Evolutionary conservation across 108 stramenopile species (phyloP).

Genomic region (Epipyxis sp.): DNA sequence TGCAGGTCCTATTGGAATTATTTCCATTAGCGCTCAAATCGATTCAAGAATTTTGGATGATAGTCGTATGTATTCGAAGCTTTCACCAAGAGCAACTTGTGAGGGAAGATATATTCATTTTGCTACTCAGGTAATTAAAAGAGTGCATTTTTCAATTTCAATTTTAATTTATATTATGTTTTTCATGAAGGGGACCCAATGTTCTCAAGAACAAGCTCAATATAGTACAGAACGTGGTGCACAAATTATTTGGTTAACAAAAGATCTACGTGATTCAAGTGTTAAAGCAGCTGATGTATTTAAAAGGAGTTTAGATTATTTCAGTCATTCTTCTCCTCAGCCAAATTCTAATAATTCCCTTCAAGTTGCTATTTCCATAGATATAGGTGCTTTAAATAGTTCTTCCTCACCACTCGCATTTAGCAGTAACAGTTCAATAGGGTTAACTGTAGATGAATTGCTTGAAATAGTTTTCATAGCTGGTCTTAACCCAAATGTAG

Average conservation of each 20-base stretch:
- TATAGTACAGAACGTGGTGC: not conserved
- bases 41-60: not conserved
- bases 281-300: not conserved
- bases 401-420: not conserved
- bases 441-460: not conserved
- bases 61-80: not conserved
- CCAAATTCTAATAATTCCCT: not conserved
- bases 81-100: not conserved
- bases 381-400: not conserved
- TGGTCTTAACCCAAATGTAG: not conserved
- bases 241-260: not conserved
- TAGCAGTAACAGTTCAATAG: not conserved
- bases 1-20: not conserved
- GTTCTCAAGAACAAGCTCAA: not conserved
- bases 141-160: not conserved
- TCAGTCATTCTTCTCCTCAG: no score
- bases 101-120: not conserved
- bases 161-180: not conserved
- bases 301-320: not conserved
- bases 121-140: not conserved
- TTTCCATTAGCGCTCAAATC: not conserved
- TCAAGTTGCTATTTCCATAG: not conserved
- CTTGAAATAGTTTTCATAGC: not conserved
- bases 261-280: not conserved
- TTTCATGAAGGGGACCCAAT: not conserved